phyloP scores from a whole-genome alignment of 768 basidiomycete genomes.

The Mycena olivaceomarginata region DNA sequence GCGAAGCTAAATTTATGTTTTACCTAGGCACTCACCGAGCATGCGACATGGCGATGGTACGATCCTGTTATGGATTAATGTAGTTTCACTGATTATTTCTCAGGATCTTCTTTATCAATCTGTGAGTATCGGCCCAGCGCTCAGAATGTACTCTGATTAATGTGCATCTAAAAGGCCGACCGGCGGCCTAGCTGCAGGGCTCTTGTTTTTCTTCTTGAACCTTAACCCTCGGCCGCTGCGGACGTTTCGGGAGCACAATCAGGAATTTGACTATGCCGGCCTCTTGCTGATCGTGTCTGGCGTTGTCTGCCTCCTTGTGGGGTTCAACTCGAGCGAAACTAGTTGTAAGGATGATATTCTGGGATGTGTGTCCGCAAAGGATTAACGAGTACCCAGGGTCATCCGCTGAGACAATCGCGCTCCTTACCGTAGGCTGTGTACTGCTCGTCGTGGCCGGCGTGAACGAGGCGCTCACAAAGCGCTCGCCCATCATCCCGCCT shows the following conservation, averaged over 20 bases:
- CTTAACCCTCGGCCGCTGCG: slow-evolving; percentile 84
- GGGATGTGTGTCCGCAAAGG: background rate
- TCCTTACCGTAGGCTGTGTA: slow-evolving; percentile 75
- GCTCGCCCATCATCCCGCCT: slow-evolving; percentile 84
- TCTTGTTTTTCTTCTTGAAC: slow-evolving; percentile 86
- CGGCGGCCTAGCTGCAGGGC: slow-evolving; percentile 75
- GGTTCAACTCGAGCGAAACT: slow-evolving; percentile 82
- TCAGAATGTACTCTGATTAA: background rate
- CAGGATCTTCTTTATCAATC: slow-evolving; percentile 87
- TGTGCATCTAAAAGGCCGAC: slow-evolving; percentile 72
- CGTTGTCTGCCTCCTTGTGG: slow-evolving; percentile 81
- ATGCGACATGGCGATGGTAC: slow-evolving; percentile 88
- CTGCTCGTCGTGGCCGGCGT: slow-evolving; percentile 70
- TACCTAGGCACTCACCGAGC: slow-evolving; percentile 79
- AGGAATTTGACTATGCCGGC: slow-evolving; percentile 84
- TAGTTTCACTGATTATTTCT: background rate
- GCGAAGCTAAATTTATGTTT: background rate
- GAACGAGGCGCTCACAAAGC: slow-evolving; percentile 77
- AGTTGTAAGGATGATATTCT: slow-evolving; percentile 69
- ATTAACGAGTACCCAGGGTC: slow-evolving; percentile 65
- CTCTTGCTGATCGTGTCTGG: slow-evolving; percentile 78
- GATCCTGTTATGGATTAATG: slow-evolving; percentile 38
- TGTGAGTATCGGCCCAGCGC: slow-evolving; percentile 62
- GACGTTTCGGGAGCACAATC: slow-evolving; percentile 73
- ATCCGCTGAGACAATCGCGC: slow-evolving; percentile 74